These are phyloP conservation scores for Ustilago esculenta DNA, from an alignment of 1,284 basidiomycete species.

Conservation along the genomic window DNA sequence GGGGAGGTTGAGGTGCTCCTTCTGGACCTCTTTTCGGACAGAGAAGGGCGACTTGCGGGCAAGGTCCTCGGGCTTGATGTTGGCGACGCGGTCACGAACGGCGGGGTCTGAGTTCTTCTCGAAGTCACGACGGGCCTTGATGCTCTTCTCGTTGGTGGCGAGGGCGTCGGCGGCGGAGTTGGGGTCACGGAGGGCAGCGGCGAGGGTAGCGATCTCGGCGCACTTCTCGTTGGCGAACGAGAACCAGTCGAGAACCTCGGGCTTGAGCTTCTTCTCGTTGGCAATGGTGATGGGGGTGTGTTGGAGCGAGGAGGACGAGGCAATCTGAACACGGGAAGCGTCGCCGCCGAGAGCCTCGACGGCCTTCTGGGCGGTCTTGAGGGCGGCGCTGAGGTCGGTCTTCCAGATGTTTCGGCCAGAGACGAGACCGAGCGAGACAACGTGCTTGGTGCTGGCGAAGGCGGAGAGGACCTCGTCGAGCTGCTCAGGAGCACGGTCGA, in stretches of 20 bases:
- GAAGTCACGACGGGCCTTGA: slow-evolving; percentile 93
- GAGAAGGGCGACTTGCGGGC: slow-evolving; percentile 91
- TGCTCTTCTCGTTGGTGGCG: slow-evolving; percentile 81
- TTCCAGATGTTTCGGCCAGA: slow-evolving; percentile 99
- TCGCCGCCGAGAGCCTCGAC: slow-evolving; percentile 57
- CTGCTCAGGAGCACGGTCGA: slow-evolving; percentile 87
- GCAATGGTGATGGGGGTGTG: slow-evolving; percentile 97
- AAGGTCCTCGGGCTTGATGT: slow-evolving; percentile 87
- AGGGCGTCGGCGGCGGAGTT: slow-evolving; percentile 54
- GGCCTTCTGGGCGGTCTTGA: slow-evolving; percentile 86
- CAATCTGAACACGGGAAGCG: slow-evolving; percentile 81
- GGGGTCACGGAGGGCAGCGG: slow-evolving; percentile 68
- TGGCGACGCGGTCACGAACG: slow-evolving; percentile 93
- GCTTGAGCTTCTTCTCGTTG: slow-evolving; percentile 89
- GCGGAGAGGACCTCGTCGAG: slow-evolving; percentile 85
- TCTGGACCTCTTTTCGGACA: slow-evolving; percentile 86
- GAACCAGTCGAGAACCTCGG: slow-evolving; percentile 97
- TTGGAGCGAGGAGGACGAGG: slow-evolving; percentile 95
- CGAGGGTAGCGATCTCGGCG: slow-evolving; percentile 86
- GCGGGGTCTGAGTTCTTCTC: slow-evolving; percentile 93
- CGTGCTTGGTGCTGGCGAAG: slow-evolving; percentile 72
- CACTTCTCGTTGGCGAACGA: slow-evolving; percentile 98
- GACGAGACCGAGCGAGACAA: slow-evolving; percentile 93
- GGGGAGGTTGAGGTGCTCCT: slow-evolving; percentile 87
- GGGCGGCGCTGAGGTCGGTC: slow-evolving; percentile 86